Percentiles rank a stretch among this genome's conserved stretches.
Conservation (phyloP, 1,284 basidiomycete genomes). For the Naganishia sp. region DNA sequence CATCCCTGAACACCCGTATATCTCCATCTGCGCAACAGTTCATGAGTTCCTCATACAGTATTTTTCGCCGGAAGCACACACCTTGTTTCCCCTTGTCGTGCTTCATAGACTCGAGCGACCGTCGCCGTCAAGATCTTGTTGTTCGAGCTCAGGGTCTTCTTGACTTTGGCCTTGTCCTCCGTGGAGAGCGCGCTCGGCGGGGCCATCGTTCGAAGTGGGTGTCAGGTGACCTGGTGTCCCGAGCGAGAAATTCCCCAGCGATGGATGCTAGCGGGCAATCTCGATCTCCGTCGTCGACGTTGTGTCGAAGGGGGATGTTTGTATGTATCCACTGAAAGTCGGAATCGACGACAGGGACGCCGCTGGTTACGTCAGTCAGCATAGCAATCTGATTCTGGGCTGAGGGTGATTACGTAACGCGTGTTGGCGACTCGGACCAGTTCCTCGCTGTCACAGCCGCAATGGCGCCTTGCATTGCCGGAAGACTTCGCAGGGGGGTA, state of each 20-base stretch:
- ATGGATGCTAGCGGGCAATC: neutral
- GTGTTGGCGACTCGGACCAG: neutral
- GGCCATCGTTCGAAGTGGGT: constrained; percentile 18
- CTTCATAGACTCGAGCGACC: constrained; percentile 79
- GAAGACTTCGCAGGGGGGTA: neutral
- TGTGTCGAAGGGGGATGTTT: too few relatives aligned
- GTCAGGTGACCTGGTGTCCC: neutral
- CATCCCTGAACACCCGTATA: constrained; percentile 84
- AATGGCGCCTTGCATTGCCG: neutral
- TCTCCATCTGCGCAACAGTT: constrained; percentile 63
- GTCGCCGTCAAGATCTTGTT: constrained; percentile 76
- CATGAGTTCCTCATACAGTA: constrained; percentile 52
- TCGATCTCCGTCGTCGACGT: neutral
- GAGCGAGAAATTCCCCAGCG: neutral
- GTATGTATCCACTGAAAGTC: neutral
- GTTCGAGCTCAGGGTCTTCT: constrained; percentile 56
- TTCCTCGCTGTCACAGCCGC: neutral
- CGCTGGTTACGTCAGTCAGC: neutral
- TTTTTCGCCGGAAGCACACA: constrained; percentile 33
- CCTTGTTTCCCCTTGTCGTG: constrained; percentile 42
- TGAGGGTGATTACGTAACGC: neutral
- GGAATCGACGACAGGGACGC: neutral
- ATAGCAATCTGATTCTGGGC: neutral
- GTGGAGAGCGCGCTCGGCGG: constrained; percentile 57
- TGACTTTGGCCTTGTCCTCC: constrained; percentile 76